Base-by-base conservation (phyloP, 257 asterid genomes). In the Lycium barbarum region DNA sequence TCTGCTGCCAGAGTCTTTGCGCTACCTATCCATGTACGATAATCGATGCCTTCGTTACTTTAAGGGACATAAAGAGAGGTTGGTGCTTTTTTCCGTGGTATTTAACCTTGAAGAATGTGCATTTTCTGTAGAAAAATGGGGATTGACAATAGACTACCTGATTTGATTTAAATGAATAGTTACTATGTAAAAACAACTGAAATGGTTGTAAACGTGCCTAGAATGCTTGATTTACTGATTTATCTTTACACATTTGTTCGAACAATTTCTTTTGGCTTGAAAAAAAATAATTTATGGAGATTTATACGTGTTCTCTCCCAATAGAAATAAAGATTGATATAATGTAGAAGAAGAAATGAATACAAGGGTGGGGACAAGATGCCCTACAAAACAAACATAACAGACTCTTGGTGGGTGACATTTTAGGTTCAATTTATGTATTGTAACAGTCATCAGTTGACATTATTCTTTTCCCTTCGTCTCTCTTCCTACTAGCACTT, bases 31-130 rank as follows among this genome's bases (percentile, higher is more conserved):
- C 79, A 88, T 94, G 94, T 96, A 95, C 66, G 99, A 96, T 83
- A 96, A 96, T 89, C 93, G 99, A 81, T 93, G 97, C 88, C 98
- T 96, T 85, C 98, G 99, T 80, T 95, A 93, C 90, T 96, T 95
- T 82, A 93, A 95, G 91, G 99, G 99, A 80, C 98, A 96, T 86
- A 93, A 88, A 85, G 97, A 95, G 87, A 92, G 98, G 98, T 96
- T 85, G 83, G 47, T 73, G 55, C 1, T 53, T 22, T 51, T 51
- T 14, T 8, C 82, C 26, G 33, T 76, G 82, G 82, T 51, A 76
- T 53, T 14, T 76, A 14, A 22, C 82, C 26, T 4, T 22, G 45
- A 26, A 51, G 7, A 76, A 22, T 76, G 14, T 76, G 82, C 12
- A 15, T 76, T 26, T 76, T 76, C 63, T 15, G 63, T 7, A 51